phyloP scores from a whole-genome alignment of 176 grass and related monocot genomes.

The Aegilops speltoides region DNA sequence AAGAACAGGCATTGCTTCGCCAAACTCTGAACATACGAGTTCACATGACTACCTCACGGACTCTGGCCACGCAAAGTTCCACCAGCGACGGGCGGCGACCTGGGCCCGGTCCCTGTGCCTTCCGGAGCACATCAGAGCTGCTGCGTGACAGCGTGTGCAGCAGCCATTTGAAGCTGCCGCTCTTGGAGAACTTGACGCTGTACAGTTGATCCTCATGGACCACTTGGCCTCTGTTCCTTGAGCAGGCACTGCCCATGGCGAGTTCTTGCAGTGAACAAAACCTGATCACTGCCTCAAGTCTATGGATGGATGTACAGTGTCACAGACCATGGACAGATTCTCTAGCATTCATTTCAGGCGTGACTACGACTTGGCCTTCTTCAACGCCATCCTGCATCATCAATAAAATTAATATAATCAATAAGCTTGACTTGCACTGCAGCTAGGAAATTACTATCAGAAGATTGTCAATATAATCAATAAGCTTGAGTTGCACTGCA shows the following conservation, averaged over 20 bases:
- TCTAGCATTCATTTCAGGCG: conserved; percentile 1
- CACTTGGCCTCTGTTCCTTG: conserved; percentile 72
- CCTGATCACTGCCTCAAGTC: not conserved
- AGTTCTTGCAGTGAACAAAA: not conserved
- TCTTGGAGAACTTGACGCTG: conserved; percentile 79
- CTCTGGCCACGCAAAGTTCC: conserved; percentile 84
- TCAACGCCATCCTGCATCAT: conserved; percentile 38
- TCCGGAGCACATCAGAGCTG: conserved; percentile 28
- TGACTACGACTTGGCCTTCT: not conserved
- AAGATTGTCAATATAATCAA: not conserved
- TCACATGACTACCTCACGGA: conserved; percentile 54
- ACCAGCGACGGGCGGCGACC: conserved; percentile 65
- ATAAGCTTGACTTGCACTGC: not conserved
- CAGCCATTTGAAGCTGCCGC: conserved; percentile 88
- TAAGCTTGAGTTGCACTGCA: not conserved
- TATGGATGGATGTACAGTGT: not conserved
- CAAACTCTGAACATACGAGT: not conserved
- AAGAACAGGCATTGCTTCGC: not conserved
- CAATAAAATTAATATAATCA: not conserved
- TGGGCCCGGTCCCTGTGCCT: conserved; percentile 29
- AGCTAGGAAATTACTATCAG: not conserved
- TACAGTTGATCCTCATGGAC: conserved; percentile 49
- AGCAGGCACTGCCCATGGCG: conserved; percentile 87
- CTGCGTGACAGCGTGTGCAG: conserved; percentile 62
- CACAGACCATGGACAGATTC: not conserved